A percentile compares a stretch with the other conserved stretches of the same genome.
Conservation (phyloP, 1,139 yeast genomes). For the Candida gigantensis region DNA sequence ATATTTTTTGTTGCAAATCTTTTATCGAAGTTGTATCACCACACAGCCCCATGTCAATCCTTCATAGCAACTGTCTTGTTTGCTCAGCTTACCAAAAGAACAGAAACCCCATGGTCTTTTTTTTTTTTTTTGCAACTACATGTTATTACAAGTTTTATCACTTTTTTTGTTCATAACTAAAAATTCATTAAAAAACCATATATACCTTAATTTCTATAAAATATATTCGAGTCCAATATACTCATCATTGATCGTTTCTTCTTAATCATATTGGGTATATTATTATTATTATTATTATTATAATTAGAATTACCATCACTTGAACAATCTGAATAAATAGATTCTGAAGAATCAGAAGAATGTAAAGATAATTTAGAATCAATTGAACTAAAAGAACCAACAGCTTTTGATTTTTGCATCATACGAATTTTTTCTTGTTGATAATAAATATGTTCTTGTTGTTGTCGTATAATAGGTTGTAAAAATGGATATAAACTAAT, state of each 20-base stretch:
- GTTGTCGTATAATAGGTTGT: constrained; percentile 37
- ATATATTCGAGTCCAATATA: constrained; percentile 1
- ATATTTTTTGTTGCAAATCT: no score
- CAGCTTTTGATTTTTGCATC: constrained; percentile 1
- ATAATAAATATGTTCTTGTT: constrained; percentile 29
- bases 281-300: constrained; percentile 18
- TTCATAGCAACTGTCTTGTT: no score
- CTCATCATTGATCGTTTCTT: constrained; percentile 14
- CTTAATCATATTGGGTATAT: constrained; percentile 12
- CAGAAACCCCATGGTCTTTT: no score
- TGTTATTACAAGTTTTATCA: not conserved
- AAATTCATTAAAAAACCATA: not conserved
- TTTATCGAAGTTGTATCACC: no score
- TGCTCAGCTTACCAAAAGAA: no score
- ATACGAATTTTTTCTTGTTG: constrained; percentile 22
- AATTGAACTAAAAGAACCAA: constrained; percentile 9
- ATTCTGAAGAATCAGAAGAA: constrained; percentile 11
- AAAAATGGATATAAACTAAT: constrained; percentile 74
- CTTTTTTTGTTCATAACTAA: not conserved
- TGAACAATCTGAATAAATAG: not conserved
- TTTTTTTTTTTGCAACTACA: no score
- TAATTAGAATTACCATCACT: constrained; percentile 6
- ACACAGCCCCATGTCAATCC: no score
- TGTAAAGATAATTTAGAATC: constrained; percentile 15
- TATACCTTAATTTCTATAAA: not conserved